phyloP scores from a whole-genome alignment of 1,284 basidiomycete species.

The Dichomitus squalens region DNA sequence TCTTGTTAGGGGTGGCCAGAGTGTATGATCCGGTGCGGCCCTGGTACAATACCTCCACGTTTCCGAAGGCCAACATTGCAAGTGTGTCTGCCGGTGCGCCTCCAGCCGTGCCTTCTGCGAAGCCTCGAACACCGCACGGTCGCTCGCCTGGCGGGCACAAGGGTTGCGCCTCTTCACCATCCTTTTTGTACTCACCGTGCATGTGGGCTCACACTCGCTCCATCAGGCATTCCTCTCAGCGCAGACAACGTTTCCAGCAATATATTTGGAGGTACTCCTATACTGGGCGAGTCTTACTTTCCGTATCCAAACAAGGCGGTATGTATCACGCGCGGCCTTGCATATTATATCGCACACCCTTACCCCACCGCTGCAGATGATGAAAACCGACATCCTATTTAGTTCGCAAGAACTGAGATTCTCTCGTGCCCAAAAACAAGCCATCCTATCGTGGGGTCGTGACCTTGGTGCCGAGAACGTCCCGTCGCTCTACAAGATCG shows the following conservation, averaged over 20 bases:
- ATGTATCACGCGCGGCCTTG: neutral
- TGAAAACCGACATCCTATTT: slow-evolving; percentile 17
- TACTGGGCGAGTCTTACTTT: neutral
- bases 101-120: slow-evolving; percentile 68
- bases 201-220: too few species aligned
- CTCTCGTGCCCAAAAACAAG: slow-evolving; percentile 10
- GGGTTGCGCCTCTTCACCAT: too few species aligned
- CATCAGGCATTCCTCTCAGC: too few species aligned
- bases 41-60: too few species aligned
- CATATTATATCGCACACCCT: neutral
- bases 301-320: slow-evolving; percentile 8
- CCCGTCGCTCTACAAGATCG: slow-evolving; percentile 2
- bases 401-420: slow-evolving; percentile 11
- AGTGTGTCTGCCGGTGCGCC: slow-evolving; percentile 62
- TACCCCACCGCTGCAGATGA: too few species aligned
- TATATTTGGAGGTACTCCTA: too few species aligned
- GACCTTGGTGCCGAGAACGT: slow-evolving; percentile 12
- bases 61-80: too few species aligned
- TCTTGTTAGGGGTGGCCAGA: too few species aligned
- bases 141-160: slow-evolving; percentile 78
- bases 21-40: too few species aligned
- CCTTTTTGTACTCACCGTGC: too few species aligned
- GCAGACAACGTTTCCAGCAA: too few species aligned
- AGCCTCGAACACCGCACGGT: slow-evolving; percentile 71
- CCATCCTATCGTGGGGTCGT: slow-evolving; percentile 11